Conservation (phyloP, 2,329 filamentous ascomycete species). For the Penicillium sp. region DNA sequence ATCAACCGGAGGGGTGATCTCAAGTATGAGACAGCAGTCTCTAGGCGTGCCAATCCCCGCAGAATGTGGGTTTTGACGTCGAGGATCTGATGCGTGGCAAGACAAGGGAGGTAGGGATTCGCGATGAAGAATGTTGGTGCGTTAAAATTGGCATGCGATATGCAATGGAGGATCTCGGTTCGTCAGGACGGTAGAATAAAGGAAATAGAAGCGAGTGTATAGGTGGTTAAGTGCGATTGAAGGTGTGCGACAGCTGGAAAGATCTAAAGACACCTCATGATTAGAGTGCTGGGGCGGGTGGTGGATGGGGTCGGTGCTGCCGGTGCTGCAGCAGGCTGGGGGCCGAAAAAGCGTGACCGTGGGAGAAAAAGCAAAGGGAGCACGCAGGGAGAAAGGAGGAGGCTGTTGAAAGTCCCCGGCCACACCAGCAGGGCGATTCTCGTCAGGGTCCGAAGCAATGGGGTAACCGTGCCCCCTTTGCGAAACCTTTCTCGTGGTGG, state of each 20-base stretch:
- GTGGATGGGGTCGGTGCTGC: neutral
- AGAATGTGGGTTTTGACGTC: conserved; percentile 21
- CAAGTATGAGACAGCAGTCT: conserved; percentile 15
- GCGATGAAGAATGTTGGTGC: conserved; percentile 30
- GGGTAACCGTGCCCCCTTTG: conserved; percentile 29
- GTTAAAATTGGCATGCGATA: conserved; percentile 32
- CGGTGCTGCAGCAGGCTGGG: conserved; percentile 3
- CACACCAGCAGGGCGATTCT: neutral
- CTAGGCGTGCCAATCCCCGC: conserved; percentile 28
- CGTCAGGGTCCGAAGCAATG: conserved; percentile 15
- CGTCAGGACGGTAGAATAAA: conserved; percentile 16
- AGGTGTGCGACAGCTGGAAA: conserved; percentile 24
- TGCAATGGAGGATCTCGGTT: conserved; percentile 22
- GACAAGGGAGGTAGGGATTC: conserved; percentile 16
- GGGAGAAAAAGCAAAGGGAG: conserved; percentile 10
- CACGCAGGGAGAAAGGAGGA: conserved; percentile 6
- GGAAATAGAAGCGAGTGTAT: conserved; percentile 30
- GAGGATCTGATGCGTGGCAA: conserved; percentile 18
- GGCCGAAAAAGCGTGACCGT: conserved; percentile 8
- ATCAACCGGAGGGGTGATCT: conserved; percentile 5
- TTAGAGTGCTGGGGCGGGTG: conserved; percentile 5
- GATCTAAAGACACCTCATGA: conserved; percentile 23
- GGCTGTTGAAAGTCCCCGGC: conserved; percentile 2
- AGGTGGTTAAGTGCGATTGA: conserved; percentile 11
- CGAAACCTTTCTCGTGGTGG: conserved; percentile 31